Percentiles rank a stretch among this genome's conserved stretches.
Evolutionary conservation across 1,139 yeast genomes (phyloP).

Genomic region (Tardiomyces digboiensis): DNA sequence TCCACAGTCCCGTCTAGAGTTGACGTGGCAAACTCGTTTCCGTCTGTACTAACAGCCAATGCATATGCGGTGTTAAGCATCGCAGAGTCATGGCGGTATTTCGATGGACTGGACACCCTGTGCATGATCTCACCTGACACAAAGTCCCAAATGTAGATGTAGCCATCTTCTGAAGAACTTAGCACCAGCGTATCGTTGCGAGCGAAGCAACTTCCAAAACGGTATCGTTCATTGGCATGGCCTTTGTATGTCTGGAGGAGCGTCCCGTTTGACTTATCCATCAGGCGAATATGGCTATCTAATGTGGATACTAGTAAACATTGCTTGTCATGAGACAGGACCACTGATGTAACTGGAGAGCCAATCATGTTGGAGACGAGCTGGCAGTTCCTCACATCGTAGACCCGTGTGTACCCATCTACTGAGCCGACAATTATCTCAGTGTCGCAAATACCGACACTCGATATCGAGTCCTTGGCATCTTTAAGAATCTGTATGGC

Average conservation of each 20-base stretch:
- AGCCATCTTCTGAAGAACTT: conserved; percentile 86
- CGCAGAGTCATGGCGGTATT: not conserved
- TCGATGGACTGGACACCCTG: not conserved
- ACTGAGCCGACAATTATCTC: conserved; percentile 27
- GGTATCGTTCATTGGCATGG: conserved; percentile 19
- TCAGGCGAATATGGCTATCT: conserved; percentile 18
- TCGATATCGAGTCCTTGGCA: conserved; percentile 27
- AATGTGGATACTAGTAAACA: conserved; percentile 20
- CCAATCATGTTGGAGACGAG: conserved; percentile 22
- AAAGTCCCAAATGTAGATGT: conserved; percentile 79
- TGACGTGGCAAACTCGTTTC: not conserved
- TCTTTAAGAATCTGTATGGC: conserved; percentile 27
- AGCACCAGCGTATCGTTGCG: conserved; percentile 63
- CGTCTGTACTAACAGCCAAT: not conserved
- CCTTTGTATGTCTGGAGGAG: conserved; percentile 20
- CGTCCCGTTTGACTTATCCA: conserved; percentile 20
- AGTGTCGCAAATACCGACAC: conserved; percentile 16
- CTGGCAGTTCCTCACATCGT: conserved; percentile 26
- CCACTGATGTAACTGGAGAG: conserved; percentile 22
- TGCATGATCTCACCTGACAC: conserved; percentile 43
- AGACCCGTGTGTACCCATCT: conserved; percentile 25
- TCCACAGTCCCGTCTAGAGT: not conserved
- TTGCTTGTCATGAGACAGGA: conserved; percentile 13
- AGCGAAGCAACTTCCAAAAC: conserved; percentile 17
- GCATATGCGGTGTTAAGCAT: not conserved